Percentiles rank a stretch among this genome's conserved stretches.
Conservation (phyloP, 2,329 filamentous ascomycete genomes). For the Chrysosporium keratinophilum region DNA sequence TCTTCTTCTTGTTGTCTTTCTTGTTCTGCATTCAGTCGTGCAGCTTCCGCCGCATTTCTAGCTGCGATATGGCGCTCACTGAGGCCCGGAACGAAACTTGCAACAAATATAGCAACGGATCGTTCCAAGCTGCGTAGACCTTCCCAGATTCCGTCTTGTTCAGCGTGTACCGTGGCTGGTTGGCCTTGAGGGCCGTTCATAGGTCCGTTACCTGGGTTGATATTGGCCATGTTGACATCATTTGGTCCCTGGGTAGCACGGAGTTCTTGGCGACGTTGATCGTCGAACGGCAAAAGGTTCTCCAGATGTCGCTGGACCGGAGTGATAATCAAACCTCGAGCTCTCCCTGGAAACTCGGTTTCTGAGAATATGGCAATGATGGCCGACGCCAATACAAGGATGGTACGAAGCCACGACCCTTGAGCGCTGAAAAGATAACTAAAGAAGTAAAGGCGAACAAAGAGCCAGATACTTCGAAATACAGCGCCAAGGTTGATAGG, state of each 20-base stretch:
- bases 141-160: conserved; percentile 10
- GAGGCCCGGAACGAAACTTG: conserved; percentile 52
- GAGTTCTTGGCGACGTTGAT: conserved; percentile 12
- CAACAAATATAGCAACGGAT: conserved; percentile 51
- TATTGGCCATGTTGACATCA: conserved; percentile 1
- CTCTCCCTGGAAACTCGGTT: conserved; percentile 29
- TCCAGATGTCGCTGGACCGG: conserved; percentile 39
- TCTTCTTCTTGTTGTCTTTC: conserved; percentile 11
- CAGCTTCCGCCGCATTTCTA: conserved; percentile 42
- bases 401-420: conserved; percentile 36
- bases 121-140: conserved; percentile 36
- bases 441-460: conserved; percentile 49
- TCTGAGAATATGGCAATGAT: conserved; percentile 35
- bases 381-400: conserved; percentile 32
- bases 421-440: conserved; percentile 47
- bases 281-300: conserved; percentile 29
- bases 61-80: conserved; percentile 52
- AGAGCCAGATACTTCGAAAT: conserved; percentile 45
- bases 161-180: background rate
- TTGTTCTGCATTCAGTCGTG: conserved; percentile 11
- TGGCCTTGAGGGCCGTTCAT: conserved; percentile 12
- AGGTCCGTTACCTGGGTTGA: background rate
- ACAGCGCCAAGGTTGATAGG: conserved; percentile 7
- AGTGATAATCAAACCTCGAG: conserved; percentile 28
- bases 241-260: background rate